Conservation (phyloP, 1,139 yeast genomes). For the Pichia sp. region DNA sequence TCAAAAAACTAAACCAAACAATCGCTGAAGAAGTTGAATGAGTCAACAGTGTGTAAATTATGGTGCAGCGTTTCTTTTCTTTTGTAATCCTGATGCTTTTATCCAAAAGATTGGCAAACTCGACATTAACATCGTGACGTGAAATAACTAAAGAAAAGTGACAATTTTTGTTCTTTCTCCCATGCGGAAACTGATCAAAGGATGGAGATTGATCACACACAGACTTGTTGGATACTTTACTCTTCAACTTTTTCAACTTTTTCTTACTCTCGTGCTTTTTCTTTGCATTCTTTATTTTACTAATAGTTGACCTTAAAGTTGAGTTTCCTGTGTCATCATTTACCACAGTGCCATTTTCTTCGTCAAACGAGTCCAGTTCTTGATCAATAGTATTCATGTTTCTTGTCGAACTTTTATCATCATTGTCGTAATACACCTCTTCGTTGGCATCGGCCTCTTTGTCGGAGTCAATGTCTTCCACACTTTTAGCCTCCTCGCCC, state of each 20-base stretch:
- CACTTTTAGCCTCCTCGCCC: slow-evolving; percentile 10
- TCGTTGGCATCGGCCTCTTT: not conserved
- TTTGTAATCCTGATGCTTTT: slow-evolving; percentile 54
- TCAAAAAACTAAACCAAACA: slow-evolving; percentile 62
- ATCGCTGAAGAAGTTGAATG: slow-evolving; percentile 50
- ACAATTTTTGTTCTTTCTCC: slow-evolving; percentile 8
- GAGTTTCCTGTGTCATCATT: not conserved
- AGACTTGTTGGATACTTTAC: not conserved
- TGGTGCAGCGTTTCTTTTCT: slow-evolving; percentile 28
- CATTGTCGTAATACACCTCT: not conserved
- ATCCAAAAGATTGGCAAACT: slow-evolving; percentile 62
- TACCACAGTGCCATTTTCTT: slow-evolving; percentile 1
- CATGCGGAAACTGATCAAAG: slow-evolving; percentile 23
- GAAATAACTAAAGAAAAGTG: slow-evolving; percentile 27
- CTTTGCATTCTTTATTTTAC: slow-evolving; percentile 1
- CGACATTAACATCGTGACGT: slow-evolving; percentile 35
- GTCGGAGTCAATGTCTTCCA: not conserved
- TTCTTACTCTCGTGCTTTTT: not conserved
- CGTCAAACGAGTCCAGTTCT: slow-evolving; percentile 10
- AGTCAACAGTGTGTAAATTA: slow-evolving; percentile 49
- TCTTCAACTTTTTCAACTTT: not conserved
- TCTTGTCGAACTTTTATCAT: not conserved
- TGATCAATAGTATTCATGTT: slow-evolving; percentile 3
- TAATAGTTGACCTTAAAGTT: slow-evolving; percentile 1
- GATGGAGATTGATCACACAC: not conserved